Conservation (phyloP, 352 stramenopile species). For the Globisporangium cederbergense region DNA sequence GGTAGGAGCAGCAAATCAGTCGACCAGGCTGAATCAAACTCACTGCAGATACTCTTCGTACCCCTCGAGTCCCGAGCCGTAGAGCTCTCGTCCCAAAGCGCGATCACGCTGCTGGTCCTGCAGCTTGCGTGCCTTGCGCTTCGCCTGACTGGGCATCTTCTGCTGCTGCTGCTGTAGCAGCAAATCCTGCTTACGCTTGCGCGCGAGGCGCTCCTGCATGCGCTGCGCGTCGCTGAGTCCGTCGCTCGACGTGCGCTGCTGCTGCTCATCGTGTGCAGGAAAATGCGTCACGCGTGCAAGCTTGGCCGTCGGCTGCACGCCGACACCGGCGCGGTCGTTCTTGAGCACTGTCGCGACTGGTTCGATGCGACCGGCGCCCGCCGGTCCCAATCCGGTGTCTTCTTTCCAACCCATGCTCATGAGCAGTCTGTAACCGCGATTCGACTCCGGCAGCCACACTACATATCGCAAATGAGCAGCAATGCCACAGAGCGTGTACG, state of each 20-base stretch:
- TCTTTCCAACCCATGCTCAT: constrained; percentile 59
- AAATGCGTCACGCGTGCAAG: constrained; percentile 41
- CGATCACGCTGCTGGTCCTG: constrained; percentile 36
- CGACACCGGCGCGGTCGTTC: constrained; percentile 44
- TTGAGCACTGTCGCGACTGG: constrained; percentile 53
- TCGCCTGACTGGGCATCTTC: constrained; percentile 15
- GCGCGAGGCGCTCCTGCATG: constrained; percentile 36
- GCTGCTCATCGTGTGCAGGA: constrained; percentile 31
- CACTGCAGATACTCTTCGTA: constrained; percentile 53
- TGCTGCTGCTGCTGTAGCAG: constrained; percentile 17
- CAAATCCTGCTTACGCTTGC: constrained; percentile 43
- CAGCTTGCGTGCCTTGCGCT: constrained; percentile 42
- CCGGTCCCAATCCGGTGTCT: constrained; percentile 31
- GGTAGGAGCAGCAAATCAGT: too few relatives aligned
- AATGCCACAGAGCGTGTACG: constrained; percentile 14
- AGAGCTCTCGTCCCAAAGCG: constrained; percentile 43
- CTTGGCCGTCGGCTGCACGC: constrained; percentile 23
- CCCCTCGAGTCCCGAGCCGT: constrained; percentile 44
- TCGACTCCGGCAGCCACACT: constrained; percentile 71
- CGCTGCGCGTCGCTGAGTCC: constrained; percentile 34
- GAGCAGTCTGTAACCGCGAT: constrained; percentile 59
- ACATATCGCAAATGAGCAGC: background rate
- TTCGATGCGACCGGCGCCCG: constrained; percentile 33
- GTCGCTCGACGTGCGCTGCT: constrained; percentile 27
- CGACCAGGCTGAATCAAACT: background rate